Conservation (phyloP, 2,329 filamentous ascomycete genomes). For the Cercospora sp. region DNA sequence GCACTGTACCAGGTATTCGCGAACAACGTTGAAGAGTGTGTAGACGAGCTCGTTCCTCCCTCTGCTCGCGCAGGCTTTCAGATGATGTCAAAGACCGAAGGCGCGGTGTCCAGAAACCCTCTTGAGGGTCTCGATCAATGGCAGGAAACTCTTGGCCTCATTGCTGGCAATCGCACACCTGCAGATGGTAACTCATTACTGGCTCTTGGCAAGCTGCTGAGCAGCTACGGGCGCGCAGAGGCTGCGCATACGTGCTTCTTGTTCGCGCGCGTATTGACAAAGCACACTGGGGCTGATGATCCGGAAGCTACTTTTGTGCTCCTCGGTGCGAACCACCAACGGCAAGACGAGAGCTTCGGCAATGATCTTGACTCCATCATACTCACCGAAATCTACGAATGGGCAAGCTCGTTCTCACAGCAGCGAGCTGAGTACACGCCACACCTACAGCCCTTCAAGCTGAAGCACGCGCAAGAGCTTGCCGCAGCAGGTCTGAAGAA, state of each 20-base stretch:
- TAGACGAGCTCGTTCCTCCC: slow-evolving; percentile 91
- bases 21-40: slow-evolving; percentile 89
- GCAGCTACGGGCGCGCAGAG: slow-evolving; percentile 82
- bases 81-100: slow-evolving; percentile 75
- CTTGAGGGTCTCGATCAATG: slow-evolving; percentile 88
- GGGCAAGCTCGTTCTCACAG: slow-evolving; percentile 70
- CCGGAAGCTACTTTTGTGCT: slow-evolving; percentile 75
- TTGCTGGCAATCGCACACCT: slow-evolving; percentile 82
- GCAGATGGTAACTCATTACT: slow-evolving; percentile 77
- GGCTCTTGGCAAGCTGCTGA: slow-evolving; percentile 77
- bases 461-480: slow-evolving; percentile 80
- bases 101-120: slow-evolving; percentile 66
- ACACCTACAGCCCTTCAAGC: slow-evolving; percentile 86
- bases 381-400: slow-evolving; percentile 95
- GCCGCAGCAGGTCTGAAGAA: slow-evolving; percentile 79
- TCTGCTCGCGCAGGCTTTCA: slow-evolving; percentile 91
- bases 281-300: slow-evolving; percentile 84
- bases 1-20: slow-evolving; percentile 92
- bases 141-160: slow-evolving; percentile 83
- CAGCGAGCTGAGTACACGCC: slow-evolving; percentile 57
- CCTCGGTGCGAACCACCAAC: slow-evolving; percentile 77
- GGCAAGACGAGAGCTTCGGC: slow-evolving; percentile 65
- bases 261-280: slow-evolving; percentile 69
- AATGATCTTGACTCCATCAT: slow-evolving; percentile 84
- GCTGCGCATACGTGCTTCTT: slow-evolving; percentile 94